These are phyloP conservation scores for Cryptosporidium muris DNA, from an alignment of 169 alveolate species.

Conservation along the genomic window DNA sequence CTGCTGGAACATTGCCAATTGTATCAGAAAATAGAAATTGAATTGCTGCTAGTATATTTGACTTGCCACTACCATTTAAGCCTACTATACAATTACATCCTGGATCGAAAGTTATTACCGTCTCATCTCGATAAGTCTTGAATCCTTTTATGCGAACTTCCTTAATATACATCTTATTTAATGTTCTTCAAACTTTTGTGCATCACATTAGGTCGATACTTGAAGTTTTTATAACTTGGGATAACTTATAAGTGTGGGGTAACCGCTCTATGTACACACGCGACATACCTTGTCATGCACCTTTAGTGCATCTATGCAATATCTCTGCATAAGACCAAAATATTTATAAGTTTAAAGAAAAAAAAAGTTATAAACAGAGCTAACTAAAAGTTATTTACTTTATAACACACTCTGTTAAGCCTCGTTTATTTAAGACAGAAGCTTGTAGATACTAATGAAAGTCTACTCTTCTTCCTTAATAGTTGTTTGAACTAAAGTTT, in stretches of 20 bases:
- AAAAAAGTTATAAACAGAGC: background rate
- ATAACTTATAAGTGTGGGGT: too few species aligned
- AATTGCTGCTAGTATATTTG: constrained; percentile 80
- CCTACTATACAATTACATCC: constrained; percentile 85
- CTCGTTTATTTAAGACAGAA: too few species aligned
- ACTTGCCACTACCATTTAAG: constrained; percentile 83
- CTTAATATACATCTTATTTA: constrained; percentile 82
- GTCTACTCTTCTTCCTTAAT: too few species aligned
- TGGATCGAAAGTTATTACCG: constrained; percentile 79
- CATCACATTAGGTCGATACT: too few species aligned
- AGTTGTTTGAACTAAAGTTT: background rate
- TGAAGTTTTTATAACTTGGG: too few species aligned
- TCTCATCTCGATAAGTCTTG: constrained; percentile 85
- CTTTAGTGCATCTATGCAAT: too few species aligned
- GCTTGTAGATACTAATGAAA: too few species aligned
- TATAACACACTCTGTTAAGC: too few species aligned
- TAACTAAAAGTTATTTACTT: background rate
- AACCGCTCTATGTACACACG: too few species aligned
- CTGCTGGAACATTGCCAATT: constrained; percentile 76
- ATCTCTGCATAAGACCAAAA: too few species aligned
- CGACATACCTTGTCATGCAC: too few species aligned
- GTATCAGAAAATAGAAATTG: constrained; percentile 79
- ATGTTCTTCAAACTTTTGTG: background rate
- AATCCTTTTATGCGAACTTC: constrained; percentile 83
- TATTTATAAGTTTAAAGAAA: too few species aligned